These are phyloP conservation scores for Porphyrellus sp. DNA, from an alignment of 1,284 basidiomycete species.

Conservation along the genomic window DNA sequence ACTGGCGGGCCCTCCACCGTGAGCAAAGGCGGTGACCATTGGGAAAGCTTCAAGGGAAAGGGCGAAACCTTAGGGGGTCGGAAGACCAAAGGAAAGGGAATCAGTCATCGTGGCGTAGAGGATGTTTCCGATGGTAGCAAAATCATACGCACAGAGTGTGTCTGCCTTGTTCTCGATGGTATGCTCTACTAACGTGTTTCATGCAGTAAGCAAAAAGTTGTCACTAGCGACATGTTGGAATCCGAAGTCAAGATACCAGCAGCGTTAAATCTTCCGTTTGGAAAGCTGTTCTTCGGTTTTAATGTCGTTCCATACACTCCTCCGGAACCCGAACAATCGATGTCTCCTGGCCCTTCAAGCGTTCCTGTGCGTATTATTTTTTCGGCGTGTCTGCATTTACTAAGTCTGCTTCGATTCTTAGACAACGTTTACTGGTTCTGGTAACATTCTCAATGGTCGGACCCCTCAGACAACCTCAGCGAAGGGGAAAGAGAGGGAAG, in stretches of 20 bases:
- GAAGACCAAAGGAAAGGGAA: constrained; percentile 90
- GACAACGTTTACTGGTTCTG: constrained; percentile 49
- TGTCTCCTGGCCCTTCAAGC: constrained; percentile 25
- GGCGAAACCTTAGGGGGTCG: constrained; percentile 86
- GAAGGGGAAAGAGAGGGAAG: constrained; percentile 58
- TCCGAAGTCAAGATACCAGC: constrained; percentile 82
- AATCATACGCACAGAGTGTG: constrained; percentile 86
- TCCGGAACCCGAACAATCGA: constrained; percentile 37
- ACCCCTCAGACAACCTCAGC: constrained; percentile 27
- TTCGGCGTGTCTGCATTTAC: background rate
- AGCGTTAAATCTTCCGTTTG: constrained; percentile 86
- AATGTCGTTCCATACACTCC: constrained; percentile 70
- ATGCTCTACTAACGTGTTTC: constrained; percentile 12
- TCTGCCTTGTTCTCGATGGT: constrained; percentile 16
- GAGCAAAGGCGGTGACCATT: constrained; percentile 73
- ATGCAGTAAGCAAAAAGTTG: constrained; percentile 75
- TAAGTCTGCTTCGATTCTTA: constrained; percentile 21
- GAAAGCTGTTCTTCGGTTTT: constrained; percentile 94
- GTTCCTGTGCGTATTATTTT: constrained; percentile 24
- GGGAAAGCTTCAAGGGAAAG: constrained; percentile 93
- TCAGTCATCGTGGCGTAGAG: constrained; percentile 78
- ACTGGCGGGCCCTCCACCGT: constrained; percentile 49
- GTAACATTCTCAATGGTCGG: constrained; percentile 53
- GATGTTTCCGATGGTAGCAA: constrained; percentile 79
- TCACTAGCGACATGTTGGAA: constrained; percentile 81